Evolutionary conservation across 2,329 filamentous ascomycete species (phyloP).

Genomic region (Diaporthe citrichinensis): DNA sequence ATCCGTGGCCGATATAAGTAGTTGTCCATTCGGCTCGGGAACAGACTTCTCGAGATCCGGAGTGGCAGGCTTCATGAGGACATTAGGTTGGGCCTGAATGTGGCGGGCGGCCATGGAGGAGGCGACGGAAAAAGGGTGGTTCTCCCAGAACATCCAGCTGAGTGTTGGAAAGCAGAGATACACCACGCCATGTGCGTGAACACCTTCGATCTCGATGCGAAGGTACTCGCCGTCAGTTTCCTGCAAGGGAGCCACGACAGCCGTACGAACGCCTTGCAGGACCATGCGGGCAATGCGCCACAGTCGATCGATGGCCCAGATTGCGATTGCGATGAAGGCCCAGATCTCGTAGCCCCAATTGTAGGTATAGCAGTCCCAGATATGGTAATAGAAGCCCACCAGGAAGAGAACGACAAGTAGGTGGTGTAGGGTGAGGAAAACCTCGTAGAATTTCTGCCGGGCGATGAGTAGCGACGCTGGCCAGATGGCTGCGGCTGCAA

Average conservation of each 20-base stretch:
- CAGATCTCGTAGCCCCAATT: not conserved
- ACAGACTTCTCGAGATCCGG: not conserved
- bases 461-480: not conserved
- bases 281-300: not conserved
- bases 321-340: not conserved
- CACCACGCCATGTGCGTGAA: not conserved
- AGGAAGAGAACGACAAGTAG: not conserved
- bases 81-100: not conserved
- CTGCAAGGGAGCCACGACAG: not conserved
- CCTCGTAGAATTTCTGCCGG: not conserved
- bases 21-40: not conserved
- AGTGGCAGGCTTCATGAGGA: not conserved
- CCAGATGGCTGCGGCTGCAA: not conserved
- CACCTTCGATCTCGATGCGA: not conserved
- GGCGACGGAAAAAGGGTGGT: not conserved
- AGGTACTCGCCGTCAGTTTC: not conserved
- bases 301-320: not conserved
- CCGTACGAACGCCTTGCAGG: not conserved
- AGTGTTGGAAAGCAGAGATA: not conserved
- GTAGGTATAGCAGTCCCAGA: not conserved
- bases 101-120: not conserved
- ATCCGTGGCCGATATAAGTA: too few species aligned
- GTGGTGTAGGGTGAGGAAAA: not conserved
- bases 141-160: not conserved
- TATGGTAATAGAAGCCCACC: not conserved